These are phyloP conservation scores for Beauveria medogensis DNA, from an alignment of 2,329 filamentous ascomycete species.

Conservation along the genomic window DNA sequence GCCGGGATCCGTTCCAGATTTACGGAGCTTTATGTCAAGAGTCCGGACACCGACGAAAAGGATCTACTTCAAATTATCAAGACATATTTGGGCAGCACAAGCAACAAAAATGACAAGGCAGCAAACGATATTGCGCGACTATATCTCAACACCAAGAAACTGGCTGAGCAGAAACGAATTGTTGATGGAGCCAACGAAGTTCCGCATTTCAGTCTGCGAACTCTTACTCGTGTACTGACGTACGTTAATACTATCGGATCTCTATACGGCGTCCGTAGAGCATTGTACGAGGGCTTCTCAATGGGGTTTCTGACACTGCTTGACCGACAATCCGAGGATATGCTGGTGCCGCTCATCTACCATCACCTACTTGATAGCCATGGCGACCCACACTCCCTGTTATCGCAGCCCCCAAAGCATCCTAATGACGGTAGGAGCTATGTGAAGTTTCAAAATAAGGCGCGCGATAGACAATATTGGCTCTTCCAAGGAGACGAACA, in stretches of 20 bases:
- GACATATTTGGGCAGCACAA: constrained; percentile 70
- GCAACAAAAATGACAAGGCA: constrained; percentile 63
- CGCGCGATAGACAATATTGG: constrained; percentile 72
- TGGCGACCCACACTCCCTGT: constrained; percentile 58
- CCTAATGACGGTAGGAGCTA: constrained; percentile 71
- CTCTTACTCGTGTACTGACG: constrained; percentile 78
- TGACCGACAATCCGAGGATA: constrained; percentile 69
- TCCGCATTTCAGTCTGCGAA: constrained; percentile 93
- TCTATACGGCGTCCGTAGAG: constrained; percentile 74
- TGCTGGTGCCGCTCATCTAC: constrained; percentile 71
- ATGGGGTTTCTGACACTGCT: constrained; percentile 96
- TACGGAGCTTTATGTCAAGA: constrained; percentile 89
- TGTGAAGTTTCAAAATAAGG: constrained; percentile 65
- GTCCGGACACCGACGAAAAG: constrained; percentile 77
- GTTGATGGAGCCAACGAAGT: constrained; percentile 95
- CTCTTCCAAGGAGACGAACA: constrained; percentile 65
- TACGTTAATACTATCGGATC: constrained; percentile 82
- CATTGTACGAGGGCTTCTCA: constrained; percentile 88
- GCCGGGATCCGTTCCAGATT: constrained; percentile 85
- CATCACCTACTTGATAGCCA: constrained; percentile 69
- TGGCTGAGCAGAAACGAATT: constrained; percentile 73
- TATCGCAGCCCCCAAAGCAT: constrained; percentile 69
- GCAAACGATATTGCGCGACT: constrained; percentile 75
- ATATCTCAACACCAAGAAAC: constrained; percentile 78
- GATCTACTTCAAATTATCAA: constrained; percentile 84